Evolutionary conservation across 257 asterid genomes (phyloP), one percentile per base, ranked within the genome.

Genomic region (Phtheirospermum japonicum): DNA sequence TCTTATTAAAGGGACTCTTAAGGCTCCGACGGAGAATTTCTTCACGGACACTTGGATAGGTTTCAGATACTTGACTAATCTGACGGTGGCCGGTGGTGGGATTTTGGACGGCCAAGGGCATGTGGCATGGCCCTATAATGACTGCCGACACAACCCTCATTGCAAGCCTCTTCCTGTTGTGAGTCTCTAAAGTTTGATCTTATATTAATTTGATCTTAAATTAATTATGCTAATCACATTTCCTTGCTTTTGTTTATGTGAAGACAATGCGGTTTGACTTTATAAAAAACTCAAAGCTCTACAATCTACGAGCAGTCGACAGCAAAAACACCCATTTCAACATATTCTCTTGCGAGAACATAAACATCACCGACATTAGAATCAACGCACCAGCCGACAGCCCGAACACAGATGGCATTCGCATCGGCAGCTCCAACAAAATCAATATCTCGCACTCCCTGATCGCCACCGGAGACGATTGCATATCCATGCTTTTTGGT

Each of bases 391-490:
- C 96, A 2, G 71, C 26, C 1, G 12, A 70, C 46, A 85, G 96
- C 65, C 97, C 97, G 20, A 90, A 90, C 80, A 90, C 96, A 0
- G 97, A 90, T 10, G 96, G 97, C 23, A 85, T 90, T 57, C 83
- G 65, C 40, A 83, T 90, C 1, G 97, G 97, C 28, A 33, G 16
- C 64, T 90, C 96, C 0, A 61, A 39, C 4, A 54, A 59, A 2
- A 77, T 90, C 63, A 74, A 45, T 53, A 83, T 87, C 11, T 61
- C 77, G 0, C 65, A 19, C 0, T 51, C 77, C 0, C 48, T 28
- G 3, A 90, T 90, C 4, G 52, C 73, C 48, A 90, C 97, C 0
- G 96, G 97, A 0, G 97, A 87, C 17, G 97, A 87, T 42, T 90
- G 96, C 59, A 71, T 90, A 8, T 53, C 93, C 16, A 76, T 90